Conservation (phyloP, 164 flowering plant genomes). For the Stephania japonica region DNA sequence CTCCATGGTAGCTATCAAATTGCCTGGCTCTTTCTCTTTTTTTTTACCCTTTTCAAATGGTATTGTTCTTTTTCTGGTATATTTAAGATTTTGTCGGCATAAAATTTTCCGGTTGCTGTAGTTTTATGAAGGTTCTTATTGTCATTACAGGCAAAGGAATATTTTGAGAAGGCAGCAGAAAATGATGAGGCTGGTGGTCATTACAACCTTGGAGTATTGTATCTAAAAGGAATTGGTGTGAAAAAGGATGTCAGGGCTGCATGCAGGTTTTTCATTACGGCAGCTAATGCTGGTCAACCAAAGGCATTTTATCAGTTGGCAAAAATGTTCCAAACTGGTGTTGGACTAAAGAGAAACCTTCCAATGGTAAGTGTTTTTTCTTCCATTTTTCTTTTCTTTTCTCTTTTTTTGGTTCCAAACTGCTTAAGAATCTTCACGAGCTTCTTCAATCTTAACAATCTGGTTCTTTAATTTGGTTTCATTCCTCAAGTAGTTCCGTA, state of each 20-base stretch:
- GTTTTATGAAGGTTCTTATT: neutral
- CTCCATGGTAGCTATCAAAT: neutral
- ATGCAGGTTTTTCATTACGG: constrained; percentile 50
- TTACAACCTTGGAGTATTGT: constrained; percentile 92
- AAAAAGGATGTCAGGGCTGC: constrained; percentile 68
- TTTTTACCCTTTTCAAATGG: neutral
- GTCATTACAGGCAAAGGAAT: constrained; percentile 77
- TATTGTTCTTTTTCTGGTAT: neutral
- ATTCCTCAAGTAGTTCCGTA: too few species aligned
- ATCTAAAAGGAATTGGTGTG: constrained; percentile 91
- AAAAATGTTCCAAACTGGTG: constrained; percentile 93
- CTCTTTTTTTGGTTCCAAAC: too few species aligned
- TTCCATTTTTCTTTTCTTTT: neutral
- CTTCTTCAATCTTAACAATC: too few species aligned
- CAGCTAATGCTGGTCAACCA: constrained; percentile 88
- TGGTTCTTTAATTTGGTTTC: too few species aligned
- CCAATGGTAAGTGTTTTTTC: constrained; percentile 45
- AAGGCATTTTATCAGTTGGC: constrained; percentile 97
- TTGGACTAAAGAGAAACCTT: constrained; percentile 79
- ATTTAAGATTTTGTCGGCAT: neutral
- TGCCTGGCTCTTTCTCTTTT: neutral
- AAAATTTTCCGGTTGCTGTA: neutral
- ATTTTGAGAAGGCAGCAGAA: constrained; percentile 86
- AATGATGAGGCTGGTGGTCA: constrained; percentile 86
- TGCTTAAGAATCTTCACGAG: too few species aligned